Base-by-base conservation (phyloP, 345 rosid species). In the Moringa oleifera region DNA sequence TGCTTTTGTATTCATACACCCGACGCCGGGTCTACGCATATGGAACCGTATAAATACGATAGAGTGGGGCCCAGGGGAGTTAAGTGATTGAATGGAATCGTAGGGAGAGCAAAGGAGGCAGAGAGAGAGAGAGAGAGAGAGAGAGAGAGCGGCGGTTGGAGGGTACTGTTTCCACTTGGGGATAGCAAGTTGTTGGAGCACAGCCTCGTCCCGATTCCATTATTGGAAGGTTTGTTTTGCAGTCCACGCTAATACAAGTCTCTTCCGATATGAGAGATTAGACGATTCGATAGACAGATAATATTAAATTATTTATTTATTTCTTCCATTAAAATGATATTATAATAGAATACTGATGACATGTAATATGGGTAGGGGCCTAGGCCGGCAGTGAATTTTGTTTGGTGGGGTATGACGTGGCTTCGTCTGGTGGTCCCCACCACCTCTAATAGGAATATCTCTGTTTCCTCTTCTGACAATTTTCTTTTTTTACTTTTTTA, bases 151-250 rank as follows among this genome's bases (percentile, higher is more conserved):
- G 70, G 63, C 67, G 74, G 25, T 60, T 55, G 18, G 61, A 53
- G 41, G 41, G 68, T 25, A 54, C 46, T 67, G 65, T 75, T 79
- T 75, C 90, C 78, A 65, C 71, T 72, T 73, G 83, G 64, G 82
- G 81, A 82, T 79, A 77, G 33, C 55, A 66, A 52, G 72, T 61
- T 49, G 63, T 57, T 67, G 71, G 63, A 66, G 68, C 25, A 70
- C 53, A 65, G 66, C 83, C 83, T 87, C 81, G 86, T 82, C 86
- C 73, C 75, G 59, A 75, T 77, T 81, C 88, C 80, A 85, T 76
- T 85, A 83, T 78, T 64, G 88, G 90, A 74, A 77, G 64, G 69
- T 80, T 73, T 74, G 72, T 62, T 71, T 74, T 62, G 28, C 51
- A 50, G 25, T 59, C 71, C 70, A 64, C 71, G 61, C 67, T 28